Conservation (phyloP, 2,329 filamentous ascomycete genomes). For the Tolypocladium album region DNA sequence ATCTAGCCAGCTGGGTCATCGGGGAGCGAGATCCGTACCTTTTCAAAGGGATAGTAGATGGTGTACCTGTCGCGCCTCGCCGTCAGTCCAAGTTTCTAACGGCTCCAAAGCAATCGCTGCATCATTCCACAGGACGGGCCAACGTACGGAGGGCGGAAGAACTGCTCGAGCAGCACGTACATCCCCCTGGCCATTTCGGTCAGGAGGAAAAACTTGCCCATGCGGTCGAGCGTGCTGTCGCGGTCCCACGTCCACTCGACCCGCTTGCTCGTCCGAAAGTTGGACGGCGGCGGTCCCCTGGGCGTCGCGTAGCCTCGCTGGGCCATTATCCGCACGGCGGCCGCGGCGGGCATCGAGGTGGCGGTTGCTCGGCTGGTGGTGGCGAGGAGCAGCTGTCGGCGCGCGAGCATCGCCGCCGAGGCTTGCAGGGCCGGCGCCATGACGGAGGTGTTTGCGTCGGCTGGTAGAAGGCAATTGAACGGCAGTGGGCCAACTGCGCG, state of each 20-base stretch:
- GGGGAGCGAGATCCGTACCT: constrained; percentile 35
- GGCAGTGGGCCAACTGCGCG: neutral
- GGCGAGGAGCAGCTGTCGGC: constrained; percentile 21
- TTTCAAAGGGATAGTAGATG: constrained; percentile 98
- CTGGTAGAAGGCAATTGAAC: constrained; percentile 13
- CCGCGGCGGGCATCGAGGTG: constrained; percentile 10
- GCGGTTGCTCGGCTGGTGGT: constrained; percentile 4
- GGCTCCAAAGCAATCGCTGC: neutral
- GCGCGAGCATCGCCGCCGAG: constrained; percentile 22
- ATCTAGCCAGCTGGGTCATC: constrained; percentile 2
- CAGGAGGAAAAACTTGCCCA: constrained; percentile 90
- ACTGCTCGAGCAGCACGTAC: constrained; percentile 97
- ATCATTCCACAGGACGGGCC: neutral
- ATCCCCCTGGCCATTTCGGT: constrained; percentile 95
- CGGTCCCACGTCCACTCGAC: constrained; percentile 71
- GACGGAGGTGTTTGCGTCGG: constrained; percentile 2
- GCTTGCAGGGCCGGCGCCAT: constrained; percentile 23
- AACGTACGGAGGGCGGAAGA: constrained; percentile 92
- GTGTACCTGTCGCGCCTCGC: constrained; percentile 59
- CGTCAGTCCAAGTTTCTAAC: neutral
- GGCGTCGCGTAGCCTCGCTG: constrained; percentile 52
- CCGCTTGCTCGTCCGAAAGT: constrained; percentile 66
- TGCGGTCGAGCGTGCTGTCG: constrained; percentile 69
- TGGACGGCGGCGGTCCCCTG: constrained; percentile 64
- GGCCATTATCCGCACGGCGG: constrained; percentile 8